These are phyloP conservation scores for Pseudocercospora pini-densiflorae DNA, from an alignment of 2,329 filamentous ascomycete species.

Conservation along the genomic window DNA sequence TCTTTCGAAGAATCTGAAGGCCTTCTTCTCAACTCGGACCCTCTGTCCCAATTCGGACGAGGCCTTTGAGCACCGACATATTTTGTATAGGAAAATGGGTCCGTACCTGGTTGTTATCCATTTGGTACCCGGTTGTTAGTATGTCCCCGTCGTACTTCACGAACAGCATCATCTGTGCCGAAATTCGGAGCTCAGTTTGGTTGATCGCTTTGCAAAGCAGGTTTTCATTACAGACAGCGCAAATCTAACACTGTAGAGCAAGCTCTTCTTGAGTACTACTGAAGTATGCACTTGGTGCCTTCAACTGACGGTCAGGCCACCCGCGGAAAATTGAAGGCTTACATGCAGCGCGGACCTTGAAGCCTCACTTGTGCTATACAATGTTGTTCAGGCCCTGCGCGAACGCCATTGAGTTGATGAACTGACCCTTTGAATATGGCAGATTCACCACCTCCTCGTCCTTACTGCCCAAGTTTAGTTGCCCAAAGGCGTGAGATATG, in stretches of 20 bases:
- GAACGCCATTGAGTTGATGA: constrained; percentile 14
- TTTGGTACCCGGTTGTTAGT: no score
- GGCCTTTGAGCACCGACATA: no score
- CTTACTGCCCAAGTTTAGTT: neutral
- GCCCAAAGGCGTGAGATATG: constrained; percentile 2
- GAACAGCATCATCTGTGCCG: neutral
- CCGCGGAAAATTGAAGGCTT: neutral
- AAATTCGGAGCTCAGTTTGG: neutral
- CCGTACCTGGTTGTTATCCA: no score
- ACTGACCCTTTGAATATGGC: neutral
- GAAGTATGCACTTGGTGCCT: neutral
- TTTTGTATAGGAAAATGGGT: no score
- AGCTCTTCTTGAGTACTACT: no score
- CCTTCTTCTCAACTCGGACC: no score
- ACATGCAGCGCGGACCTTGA: neutral
- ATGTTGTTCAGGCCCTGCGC: neutral
- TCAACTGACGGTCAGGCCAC: neutral
- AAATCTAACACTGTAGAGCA: neutral
- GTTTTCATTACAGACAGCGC: neutral
- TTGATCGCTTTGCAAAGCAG: neutral
- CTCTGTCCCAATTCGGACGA: no score
- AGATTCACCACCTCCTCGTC: neutral
- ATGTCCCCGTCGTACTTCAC: no score
- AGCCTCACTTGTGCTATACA: neutral
- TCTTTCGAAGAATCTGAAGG: no score